Evolutionary conservation across 148 eudicot species (phyloP).

Genomic region (Nepenthes mirabilis): DNA sequence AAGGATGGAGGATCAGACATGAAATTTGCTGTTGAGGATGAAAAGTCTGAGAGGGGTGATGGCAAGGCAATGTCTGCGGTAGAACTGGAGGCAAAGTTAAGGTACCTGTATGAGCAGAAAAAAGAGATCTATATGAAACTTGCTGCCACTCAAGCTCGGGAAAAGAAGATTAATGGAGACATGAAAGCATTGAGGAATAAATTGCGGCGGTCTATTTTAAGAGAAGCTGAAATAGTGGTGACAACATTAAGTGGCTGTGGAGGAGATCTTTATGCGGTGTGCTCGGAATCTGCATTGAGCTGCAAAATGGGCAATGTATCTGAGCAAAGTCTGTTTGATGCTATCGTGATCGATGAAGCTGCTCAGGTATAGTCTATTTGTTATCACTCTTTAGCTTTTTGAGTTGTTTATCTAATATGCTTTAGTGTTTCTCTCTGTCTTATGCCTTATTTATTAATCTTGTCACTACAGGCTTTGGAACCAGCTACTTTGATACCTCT

Average conservation of each 20-base stretch:
- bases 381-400: neutral
- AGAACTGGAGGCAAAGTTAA: constrained; percentile 61
- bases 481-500: constrained; percentile 94
- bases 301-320: constrained; percentile 42
- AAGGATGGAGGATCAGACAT: constrained; percentile 40
- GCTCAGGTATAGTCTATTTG: constrained; percentile 56
- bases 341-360: constrained; percentile 96
- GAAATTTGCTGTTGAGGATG: constrained; percentile 27
- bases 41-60: constrained; percentile 27
- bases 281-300: constrained; percentile 56
- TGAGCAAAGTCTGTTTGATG: constrained; percentile 79
- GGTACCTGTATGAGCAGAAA: constrained; percentile 61
- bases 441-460: constrained; percentile 1
- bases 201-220: constrained; percentile 59
- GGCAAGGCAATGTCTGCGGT: constrained; percentile 44
- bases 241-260: constrained; percentile 98
- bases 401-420: neutral
- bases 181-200: constrained; percentile 57
- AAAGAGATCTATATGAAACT: constrained; percentile 62
- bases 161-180: constrained; percentile 77
- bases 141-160: constrained; percentile 63
- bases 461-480: constrained; percentile 67
- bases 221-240: constrained; percentile 93
- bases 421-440: constrained; percentile 1
- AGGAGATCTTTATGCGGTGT: constrained; percentile 85